Evolutionary conservation across 2,329 filamentous ascomycete species (phyloP).

Genomic region (Setomelanomma holmii): DNA sequence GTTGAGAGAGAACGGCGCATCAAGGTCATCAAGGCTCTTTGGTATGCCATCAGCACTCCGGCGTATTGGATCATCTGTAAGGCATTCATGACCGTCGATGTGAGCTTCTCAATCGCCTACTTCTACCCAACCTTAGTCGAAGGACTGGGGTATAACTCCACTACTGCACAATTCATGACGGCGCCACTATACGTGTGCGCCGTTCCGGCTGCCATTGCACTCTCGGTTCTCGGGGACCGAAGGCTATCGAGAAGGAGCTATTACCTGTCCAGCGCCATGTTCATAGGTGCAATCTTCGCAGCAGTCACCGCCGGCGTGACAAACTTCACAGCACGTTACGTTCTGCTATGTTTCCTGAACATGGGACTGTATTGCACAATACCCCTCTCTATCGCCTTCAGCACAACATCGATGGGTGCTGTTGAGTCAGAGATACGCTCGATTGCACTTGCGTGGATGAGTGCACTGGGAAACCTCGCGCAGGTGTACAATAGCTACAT

Average conservation of each 20-base stretch:
- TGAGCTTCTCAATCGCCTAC: constrained; percentile 7
- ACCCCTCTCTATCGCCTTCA: constrained; percentile 2
- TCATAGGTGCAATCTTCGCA: constrained; percentile 2
- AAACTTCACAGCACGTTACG: constrained; percentile 6
- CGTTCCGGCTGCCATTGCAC: constrained; percentile 3
- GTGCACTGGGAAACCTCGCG: constrained; percentile 4
- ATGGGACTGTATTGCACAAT: constrained; percentile 9
- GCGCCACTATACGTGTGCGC: constrained; percentile 6
- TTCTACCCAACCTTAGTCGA: constrained; percentile 9
- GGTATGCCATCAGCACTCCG: constrained; percentile 5
- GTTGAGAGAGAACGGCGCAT: constrained; percentile 4
- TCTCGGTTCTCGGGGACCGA: constrained; percentile 3
- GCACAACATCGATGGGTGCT: constrained; percentile 5
- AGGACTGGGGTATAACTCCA: constrained; percentile 5
- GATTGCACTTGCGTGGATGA: constrained; percentile 10
- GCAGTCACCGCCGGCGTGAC: constrained; percentile 3
- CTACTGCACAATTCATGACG: constrained; percentile 8
- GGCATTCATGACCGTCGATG: constrained; percentile 8
- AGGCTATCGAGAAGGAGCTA: not conserved
- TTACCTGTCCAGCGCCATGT: constrained; percentile 2
- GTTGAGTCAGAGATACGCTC: constrained; percentile 6
- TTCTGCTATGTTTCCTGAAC: constrained; percentile 8
- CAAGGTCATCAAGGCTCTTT: constrained; percentile 5
- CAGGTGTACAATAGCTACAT: constrained; percentile 12
- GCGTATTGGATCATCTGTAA: constrained; percentile 6